phyloP scores from a whole-genome alignment of 352 stramenopile species.

The Phytophthora pluvialis region DNA sequence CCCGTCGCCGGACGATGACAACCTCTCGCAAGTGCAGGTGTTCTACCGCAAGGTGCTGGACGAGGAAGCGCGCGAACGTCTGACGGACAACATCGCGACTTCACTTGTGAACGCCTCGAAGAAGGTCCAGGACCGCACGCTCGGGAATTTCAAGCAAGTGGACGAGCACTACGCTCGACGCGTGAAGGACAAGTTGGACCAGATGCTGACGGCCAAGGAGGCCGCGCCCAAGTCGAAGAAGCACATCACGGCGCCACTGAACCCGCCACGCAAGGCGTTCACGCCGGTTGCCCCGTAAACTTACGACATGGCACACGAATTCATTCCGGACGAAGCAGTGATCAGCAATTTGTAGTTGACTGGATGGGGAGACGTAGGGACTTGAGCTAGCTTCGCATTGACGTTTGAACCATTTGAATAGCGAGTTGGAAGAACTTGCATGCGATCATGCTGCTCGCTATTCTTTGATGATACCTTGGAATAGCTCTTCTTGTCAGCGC shows the following conservation, averaged over 20 bases:
- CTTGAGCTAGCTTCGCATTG: conserved; percentile 6
- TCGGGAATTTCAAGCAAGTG: conserved; percentile 45
- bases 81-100: conserved; percentile 80
- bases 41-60: conserved; percentile 81
- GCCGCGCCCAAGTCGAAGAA: conserved; percentile 37
- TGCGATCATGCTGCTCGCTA: conserved; percentile 2
- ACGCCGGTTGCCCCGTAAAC: conserved; percentile 35
- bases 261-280: conserved; percentile 41
- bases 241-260: conserved; percentile 34
- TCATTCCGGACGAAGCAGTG: conserved; percentile 8
- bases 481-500: conserved; percentile 1
- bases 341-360: neutral
- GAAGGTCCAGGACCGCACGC: conserved; percentile 35
- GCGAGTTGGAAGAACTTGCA: conserved; percentile 1
- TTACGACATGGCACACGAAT: neutral
- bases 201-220: conserved; percentile 37
- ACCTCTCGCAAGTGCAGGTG: conserved; percentile 65
- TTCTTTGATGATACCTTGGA: conserved; percentile 9
- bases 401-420: conserved; percentile 1
- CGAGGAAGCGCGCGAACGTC: conserved; percentile 53
- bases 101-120: conserved; percentile 57
- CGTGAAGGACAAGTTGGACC: conserved; percentile 46
- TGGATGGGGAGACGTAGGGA: neutral
- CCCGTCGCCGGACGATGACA: conserved; percentile 77
- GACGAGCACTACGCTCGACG: conserved; percentile 41